Evolutionary conservation across 2,329 filamentous ascomycete species (phyloP), one percentile per base, ranked within the genome.

Genomic region (Arthrobotrys megalospora): DNA sequence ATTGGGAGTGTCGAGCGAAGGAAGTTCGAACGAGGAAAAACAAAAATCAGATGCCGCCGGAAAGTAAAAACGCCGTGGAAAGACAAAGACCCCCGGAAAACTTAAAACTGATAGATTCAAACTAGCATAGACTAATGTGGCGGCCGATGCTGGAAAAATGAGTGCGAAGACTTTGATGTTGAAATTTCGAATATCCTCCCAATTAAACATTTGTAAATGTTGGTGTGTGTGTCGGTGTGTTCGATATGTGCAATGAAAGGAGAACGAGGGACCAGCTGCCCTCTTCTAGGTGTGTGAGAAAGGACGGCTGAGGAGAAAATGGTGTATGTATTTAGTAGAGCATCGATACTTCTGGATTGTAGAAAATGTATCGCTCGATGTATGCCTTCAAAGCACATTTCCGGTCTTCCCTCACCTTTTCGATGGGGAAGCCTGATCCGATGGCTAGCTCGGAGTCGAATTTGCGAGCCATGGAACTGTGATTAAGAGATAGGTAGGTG

Each of bases 361-460:
- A 28, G 53, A 72, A 78, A 52, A 78, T 64, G 38, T 78, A 78
- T 78, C 75, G 67, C 55, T 78, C 75, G 34, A 78, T 78, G 24
- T 78, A 78, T 12, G 38, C 50, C 53, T 78, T 78, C n/a, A 78
- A 50, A 55, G 75, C 75, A 47, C 24, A 47, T 28, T 78, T 78
- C 41, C 75, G 67, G 67, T 78, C 75, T 19, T 72, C 14, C 38
- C 32, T 24, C 6, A 78, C 75, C 38, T 78, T 78, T 14, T 78
- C 75, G 24, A 78, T 28, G n/a, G 67, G 52, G 52, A 68, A 72
- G 43, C 75, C 75, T 5, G 75, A 78, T 48, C 75, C 75, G 32
- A 78, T 78, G 45, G 62, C 67, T 24, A 78, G 67, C 28, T 78
- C 75, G 14, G 21, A 36, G 38, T 78, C 75, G 41, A 78, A 78